These are phyloP conservation scores for Byssothecium circinans DNA, from an alignment of 2,329 filamentous ascomycete genomes.

Conservation along the genomic window DNA sequence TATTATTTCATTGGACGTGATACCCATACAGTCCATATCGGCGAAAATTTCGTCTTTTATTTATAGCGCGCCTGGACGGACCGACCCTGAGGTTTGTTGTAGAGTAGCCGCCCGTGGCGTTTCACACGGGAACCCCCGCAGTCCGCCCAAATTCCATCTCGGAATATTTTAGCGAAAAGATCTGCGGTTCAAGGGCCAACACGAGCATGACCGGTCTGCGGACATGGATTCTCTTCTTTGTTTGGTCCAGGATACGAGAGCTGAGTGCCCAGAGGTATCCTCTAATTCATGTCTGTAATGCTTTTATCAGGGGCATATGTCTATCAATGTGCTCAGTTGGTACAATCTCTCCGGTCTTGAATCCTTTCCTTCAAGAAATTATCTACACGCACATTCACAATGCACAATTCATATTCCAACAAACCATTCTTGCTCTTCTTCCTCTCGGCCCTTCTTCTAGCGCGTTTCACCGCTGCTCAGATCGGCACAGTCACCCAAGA, in stretches of 20 bases:
- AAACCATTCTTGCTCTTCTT: neutral
- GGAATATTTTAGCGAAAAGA: slow-evolving; percentile 1
- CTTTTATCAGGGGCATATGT: neutral
- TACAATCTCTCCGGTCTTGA: neutral
- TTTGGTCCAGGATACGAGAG: neutral
- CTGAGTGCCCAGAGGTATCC: neutral
- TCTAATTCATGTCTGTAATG: neutral
- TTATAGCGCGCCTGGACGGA: neutral
- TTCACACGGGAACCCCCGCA: neutral
- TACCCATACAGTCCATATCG: neutral
- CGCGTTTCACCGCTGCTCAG: slow-evolving; percentile 6
- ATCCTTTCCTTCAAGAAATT: neutral
- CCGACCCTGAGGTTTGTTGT: neutral
- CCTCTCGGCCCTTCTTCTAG: neutral
- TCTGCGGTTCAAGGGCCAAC: neutral
- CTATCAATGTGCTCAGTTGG: neutral
- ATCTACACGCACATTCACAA: neutral
- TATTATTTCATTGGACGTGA: neutral
- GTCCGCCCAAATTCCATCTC: neutral
- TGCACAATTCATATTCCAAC: neutral
- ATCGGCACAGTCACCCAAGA: slow-evolving; percentile 15
- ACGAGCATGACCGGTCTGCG: neutral
- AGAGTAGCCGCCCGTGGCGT: neutral
- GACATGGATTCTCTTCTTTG: neutral
- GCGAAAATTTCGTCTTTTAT: neutral